A percentile compares a stretch with the other conserved stretches of the same genome.
These are phyloP conservation scores for Porcisia hertigi DNA, from an alignment of 208 protist genomes.

Conservation along the genomic window DNA sequence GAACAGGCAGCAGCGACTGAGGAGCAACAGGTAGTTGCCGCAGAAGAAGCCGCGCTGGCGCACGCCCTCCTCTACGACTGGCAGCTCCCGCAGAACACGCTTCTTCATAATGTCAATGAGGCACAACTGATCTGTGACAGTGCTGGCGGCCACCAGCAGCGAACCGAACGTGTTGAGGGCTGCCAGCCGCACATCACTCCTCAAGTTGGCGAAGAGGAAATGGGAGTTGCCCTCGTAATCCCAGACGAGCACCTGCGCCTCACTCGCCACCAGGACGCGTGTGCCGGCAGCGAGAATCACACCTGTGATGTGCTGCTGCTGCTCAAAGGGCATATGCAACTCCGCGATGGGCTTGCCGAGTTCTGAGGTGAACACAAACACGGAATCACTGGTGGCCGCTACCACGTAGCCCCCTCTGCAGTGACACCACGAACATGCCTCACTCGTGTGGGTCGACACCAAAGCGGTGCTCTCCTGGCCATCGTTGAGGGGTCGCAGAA, in stretches of 20 bases:
- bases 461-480: constrained; percentile 50
- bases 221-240: constrained; percentile 70
- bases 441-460: constrained; percentile 26
- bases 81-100: constrained; percentile 51
- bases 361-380: constrained; percentile 51
- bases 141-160: constrained; percentile 46
- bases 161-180: constrained; percentile 57
- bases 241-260: constrained; percentile 62
- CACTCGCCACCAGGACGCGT: constrained; percentile 67
- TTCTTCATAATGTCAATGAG: constrained; percentile 75
- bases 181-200: constrained; percentile 27
- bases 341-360: constrained; percentile 47
- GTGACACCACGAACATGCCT: constrained; percentile 40
- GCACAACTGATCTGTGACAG: constrained; percentile 35
- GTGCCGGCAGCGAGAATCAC: constrained; percentile 61
- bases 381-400: constrained; percentile 48
- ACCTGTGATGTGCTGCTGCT: constrained; percentile 51
- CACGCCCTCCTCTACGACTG: constrained; percentile 39
- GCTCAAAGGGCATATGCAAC: constrained; percentile 65
- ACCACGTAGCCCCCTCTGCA: constrained; percentile 58
- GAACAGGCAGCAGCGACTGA: constrained; percentile 43
- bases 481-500: constrained; percentile 63
- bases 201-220: constrained; percentile 51
- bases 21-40: constrained; percentile 54
- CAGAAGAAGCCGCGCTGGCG: constrained; percentile 58